These are phyloP conservation scores for Gautieria morchelliformis DNA, from an alignment of 768 basidiomycete genomes.

Conservation along the genomic window DNA sequence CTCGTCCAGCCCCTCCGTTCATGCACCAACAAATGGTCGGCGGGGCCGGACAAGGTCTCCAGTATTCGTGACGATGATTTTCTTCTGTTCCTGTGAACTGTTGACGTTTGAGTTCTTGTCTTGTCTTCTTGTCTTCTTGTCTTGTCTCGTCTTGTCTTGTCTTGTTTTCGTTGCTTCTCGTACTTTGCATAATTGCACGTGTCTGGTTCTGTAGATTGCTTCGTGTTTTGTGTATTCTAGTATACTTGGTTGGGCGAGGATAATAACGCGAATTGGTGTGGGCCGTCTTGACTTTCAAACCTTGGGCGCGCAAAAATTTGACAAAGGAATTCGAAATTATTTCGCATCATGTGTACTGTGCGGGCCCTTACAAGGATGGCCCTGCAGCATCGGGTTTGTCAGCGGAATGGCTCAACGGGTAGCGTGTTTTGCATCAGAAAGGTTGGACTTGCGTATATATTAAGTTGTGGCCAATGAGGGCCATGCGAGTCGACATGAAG, in stretches of 20 bases:
- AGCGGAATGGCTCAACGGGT: too few species aligned
- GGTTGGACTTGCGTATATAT: too few species aligned
- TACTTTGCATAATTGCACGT: not conserved
- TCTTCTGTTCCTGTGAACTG: not conserved
- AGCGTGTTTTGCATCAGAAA: too few species aligned
- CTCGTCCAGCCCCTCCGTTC: not conserved
- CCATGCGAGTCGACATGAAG: too few species aligned
- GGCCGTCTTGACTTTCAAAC: too few species aligned
- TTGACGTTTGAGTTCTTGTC: not conserved
- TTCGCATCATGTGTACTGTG: too few species aligned
- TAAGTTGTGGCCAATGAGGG: too few species aligned
- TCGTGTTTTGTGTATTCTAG: not conserved
- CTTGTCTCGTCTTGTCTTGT: not conserved
- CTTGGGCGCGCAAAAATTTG: too few species aligned
- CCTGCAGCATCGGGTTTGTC: too few species aligned
- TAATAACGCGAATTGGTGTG: not conserved
- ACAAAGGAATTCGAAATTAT: too few species aligned
- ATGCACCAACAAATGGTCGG: slow-evolving; percentile 1
- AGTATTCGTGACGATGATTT: not conserved
- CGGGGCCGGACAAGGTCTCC: not conserved
- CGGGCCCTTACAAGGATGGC: too few species aligned
- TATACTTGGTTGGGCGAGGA: not conserved
- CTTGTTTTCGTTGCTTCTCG: not conserved
- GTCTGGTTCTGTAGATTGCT: not conserved
- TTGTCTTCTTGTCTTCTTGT: not conserved